Evolutionary conservation across 495 filamentous ascomycete species (phyloP).

Genomic region (Thermochaetoides thermophila): DNA sequence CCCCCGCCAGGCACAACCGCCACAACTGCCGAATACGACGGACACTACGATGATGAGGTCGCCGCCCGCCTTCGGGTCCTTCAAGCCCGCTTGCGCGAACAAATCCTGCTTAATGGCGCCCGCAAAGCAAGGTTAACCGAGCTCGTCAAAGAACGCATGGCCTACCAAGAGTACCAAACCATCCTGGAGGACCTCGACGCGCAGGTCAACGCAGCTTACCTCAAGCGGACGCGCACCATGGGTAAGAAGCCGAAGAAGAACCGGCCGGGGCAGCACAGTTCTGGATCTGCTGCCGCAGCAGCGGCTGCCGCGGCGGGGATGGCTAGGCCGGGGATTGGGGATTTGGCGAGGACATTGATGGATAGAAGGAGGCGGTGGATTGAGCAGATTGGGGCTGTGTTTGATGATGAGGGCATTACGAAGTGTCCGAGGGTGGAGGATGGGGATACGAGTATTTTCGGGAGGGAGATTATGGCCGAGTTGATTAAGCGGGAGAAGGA

Average conservation of each 20-base stretch:
- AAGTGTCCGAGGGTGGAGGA: conserved; percentile 32
- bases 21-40: conserved; percentile 54
- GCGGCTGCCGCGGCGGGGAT: conserved; percentile 37
- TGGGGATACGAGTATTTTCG: conserved; percentile 45
- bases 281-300: conserved; percentile 36
- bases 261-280: conserved; percentile 57
- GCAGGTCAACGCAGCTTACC: conserved; percentile 88
- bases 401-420: conserved; percentile 47
- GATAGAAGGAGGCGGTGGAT: conserved; percentile 76
- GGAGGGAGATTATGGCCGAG: conserved; percentile 33
- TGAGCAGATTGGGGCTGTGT: conserved; percentile 72
- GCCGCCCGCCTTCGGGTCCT: conserved; percentile 75
- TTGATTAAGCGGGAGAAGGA: conserved; percentile 56
- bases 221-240: conserved; percentile 89
- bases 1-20: conserved; percentile 15
- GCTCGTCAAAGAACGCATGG: conserved; percentile 78
- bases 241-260: conserved; percentile 87
- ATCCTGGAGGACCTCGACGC: conserved; percentile 94
- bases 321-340: conserved; percentile 74
- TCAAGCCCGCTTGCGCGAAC: conserved; percentile 65
- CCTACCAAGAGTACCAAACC: conserved; percentile 86
- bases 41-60: conserved; percentile 86
- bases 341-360: conserved; percentile 80
- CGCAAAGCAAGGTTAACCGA: conserved; percentile 75
- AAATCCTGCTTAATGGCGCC: conserved; percentile 74